Percentiles rank a stretch among this genome's conserved stretches.
phyloP scores from a whole-genome alignment of 2,329 filamentous ascomycete genomes.

The Escovopsis sp. region DNA sequence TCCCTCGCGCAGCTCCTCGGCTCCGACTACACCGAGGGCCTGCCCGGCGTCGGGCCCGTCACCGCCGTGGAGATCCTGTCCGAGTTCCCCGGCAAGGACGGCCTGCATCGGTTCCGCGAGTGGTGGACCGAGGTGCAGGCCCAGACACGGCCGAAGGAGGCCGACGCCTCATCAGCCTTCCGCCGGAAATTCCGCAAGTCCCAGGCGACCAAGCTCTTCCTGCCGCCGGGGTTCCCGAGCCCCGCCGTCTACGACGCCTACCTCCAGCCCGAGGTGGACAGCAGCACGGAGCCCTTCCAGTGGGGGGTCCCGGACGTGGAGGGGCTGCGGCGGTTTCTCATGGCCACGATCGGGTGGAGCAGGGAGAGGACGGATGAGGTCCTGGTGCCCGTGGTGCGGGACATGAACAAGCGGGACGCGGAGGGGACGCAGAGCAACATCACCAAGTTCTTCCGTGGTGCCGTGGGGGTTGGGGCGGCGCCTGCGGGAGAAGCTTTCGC shows the following conservation, averaged over 20 bases:
- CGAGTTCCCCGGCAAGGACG: slow-evolving; percentile 54
- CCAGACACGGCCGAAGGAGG: slow-evolving; percentile 47
- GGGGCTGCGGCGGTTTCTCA: slow-evolving; percentile 68
- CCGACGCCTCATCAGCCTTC: slow-evolving; percentile 48
- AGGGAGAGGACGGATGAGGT: slow-evolving; percentile 90
- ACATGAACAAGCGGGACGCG: slow-evolving; percentile 78
- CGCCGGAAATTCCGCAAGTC: slow-evolving; percentile 72
- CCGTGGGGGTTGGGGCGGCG: slow-evolving; percentile 51
- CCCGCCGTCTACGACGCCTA: slow-evolving; percentile 71
- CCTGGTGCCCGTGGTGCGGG: slow-evolving; percentile 82
- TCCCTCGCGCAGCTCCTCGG: slow-evolving; percentile 81
- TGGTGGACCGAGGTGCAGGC: slow-evolving; percentile 79
- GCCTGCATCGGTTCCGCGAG: slow-evolving; percentile 61
- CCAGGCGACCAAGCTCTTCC: slow-evolving; percentile 72
- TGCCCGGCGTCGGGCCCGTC: slow-evolving; percentile 83
- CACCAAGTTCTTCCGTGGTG: slow-evolving; percentile 75
- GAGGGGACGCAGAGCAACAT: slow-evolving; percentile 96
- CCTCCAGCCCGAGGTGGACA: slow-evolving; percentile 72
- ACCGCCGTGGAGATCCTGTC: slow-evolving; percentile 88
- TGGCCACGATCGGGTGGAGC: slow-evolving; percentile 85
- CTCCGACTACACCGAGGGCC: slow-evolving; percentile 87
- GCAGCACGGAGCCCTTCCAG: slow-evolving; percentile 62
- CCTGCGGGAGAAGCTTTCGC: slow-evolving; percentile 42
- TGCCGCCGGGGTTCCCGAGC: slow-evolving; percentile 69
- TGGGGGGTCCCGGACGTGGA: slow-evolving; percentile 95